These are phyloP conservation scores for Entoloma clypeatum DNA, from an alignment of 1,284 basidiomycete species.

Conservation along the genomic window DNA sequence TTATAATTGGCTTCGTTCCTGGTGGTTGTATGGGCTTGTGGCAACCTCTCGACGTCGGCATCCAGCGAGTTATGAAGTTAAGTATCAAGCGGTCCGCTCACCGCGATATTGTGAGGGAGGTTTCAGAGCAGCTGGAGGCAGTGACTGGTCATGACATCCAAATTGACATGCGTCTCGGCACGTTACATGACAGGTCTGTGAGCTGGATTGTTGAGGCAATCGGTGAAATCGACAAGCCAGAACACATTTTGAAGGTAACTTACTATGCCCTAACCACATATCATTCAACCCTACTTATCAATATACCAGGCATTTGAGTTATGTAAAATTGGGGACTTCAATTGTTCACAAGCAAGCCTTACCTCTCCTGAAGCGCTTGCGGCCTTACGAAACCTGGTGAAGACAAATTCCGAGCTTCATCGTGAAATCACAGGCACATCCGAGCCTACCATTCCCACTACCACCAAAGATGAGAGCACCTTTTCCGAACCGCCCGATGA, in stretches of 20 bases:
- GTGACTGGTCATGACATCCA: slow-evolving; percentile 8
- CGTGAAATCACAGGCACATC: no score
- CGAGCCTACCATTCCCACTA: no score
- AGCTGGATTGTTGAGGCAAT: slow-evolving; percentile 19
- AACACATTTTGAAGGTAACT: slow-evolving; percentile 18
- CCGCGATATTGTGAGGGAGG: slow-evolving; percentile 18
- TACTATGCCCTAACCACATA: background rate
- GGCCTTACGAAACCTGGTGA: slow-evolving; percentile 16
- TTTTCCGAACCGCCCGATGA: no score
- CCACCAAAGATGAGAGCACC: no score
- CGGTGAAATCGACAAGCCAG: slow-evolving; percentile 9
- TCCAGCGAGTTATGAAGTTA: slow-evolving; percentile 20
- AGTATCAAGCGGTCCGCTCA: slow-evolving; percentile 18
- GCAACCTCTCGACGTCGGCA: slow-evolving; percentile 21
- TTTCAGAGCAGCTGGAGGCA: slow-evolving; percentile 12
- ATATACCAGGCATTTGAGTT: slow-evolving; percentile 20
- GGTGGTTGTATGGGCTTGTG: slow-evolving; percentile 18
- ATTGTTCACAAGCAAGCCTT: slow-evolving; percentile 19
- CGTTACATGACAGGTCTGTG: slow-evolving; percentile 16
- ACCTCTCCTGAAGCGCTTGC: slow-evolving; percentile 15
- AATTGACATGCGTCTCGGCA: slow-evolving; percentile 17
- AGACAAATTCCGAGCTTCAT: slow-evolving; percentile 17
- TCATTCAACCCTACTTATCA: background rate
- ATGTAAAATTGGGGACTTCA: slow-evolving; percentile 15
- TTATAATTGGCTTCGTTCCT: slow-evolving; percentile 23